phyloP scores from a whole-genome alignment of 1,139 yeast genomes.

The Martiniozyma asiatica region DNA sequence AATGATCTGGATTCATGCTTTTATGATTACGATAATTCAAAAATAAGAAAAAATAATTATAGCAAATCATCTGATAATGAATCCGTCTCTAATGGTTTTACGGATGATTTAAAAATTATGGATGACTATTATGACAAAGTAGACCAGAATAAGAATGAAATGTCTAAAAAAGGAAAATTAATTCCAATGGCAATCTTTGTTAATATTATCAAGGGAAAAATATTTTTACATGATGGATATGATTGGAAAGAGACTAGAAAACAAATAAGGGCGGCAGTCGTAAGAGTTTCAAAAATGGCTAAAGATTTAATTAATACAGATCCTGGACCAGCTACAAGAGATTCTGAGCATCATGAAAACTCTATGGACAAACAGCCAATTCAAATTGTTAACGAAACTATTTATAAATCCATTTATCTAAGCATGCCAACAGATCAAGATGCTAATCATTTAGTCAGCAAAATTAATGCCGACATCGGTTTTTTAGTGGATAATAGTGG shows the following conservation, averaged over 20 bases:
- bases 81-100: too few relatives aligned
- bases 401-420: conserved; percentile 66
- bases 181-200: conserved; percentile 18
- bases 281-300: conserved; percentile 43
- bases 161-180: conserved; percentile 10
- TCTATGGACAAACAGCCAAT: not conserved
- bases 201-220: conserved; percentile 28
- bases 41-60: not conserved
- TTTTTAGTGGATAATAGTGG: conserved; percentile 1
- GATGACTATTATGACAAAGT: conserved; percentile 19
- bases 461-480: conserved; percentile 33
- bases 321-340: too few relatives aligned
- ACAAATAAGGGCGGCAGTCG: conserved; percentile 52
- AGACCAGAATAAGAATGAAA: conserved; percentile 1
- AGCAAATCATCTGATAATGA: not conserved
- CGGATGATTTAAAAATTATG: conserved; percentile 15
- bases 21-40: not conserved
- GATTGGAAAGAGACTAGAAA: conserved; percentile 80
- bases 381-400: conserved; percentile 42
- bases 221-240: conserved; percentile 77
- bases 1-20: conserved; percentile 29
- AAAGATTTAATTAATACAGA: conserved; percentile 4
- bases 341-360: too few relatives aligned
- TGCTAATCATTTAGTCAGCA: conserved; percentile 35
- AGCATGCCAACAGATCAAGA: conserved; percentile 42